Base-by-base conservation (phyloP, 140 eudicot species). In the Stevia rebaudiana region DNA sequence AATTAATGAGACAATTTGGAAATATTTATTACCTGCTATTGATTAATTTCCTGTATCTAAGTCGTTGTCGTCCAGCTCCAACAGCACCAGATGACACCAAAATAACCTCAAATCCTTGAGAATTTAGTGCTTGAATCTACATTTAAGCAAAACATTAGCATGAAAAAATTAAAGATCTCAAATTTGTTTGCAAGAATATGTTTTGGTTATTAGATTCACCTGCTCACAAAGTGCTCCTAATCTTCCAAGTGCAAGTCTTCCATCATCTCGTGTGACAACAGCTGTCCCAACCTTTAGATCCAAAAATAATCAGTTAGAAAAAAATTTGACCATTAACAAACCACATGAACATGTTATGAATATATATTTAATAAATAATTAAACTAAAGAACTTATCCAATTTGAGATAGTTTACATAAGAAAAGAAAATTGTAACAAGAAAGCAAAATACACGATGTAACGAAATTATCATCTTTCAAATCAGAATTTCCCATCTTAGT, bases 71-170 rank as follows among this genome's bases (percentile, higher is more conserved):
- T 52, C 98, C 98, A 68, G 81, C 92, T 72, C 96, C 95, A 18
- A 91, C 98, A 66, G 98, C 98, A 71, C 98, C 98, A 69, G 98
- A 91, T 61, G 98, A 72, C 67, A 92, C 98, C 80, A 92, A 78
- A 68, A 92, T 88, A 71, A 92, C 95, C 85, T 92, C 98, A 69
- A 72, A 83, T 64, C 96, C 98, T 75, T 83, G 83, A 46, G 84
- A 33, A 62, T 85, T 92, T 44, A 92, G 72, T 48, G 80, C 94
- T 57, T 85, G 94, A 61, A 92, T 74, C 98, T 88, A 87, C 81
- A 75, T 36, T 6, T 9, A 56, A 43, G 63, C 77, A 2, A 2
- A 61, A n/a, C 22, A 37, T 51, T 23, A 57, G 21, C 70, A 46
- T 72, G 33, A 75, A 77, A 55, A 64, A 49, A 61, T 61, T 16